A percentile compares a stretch with the other conserved stretches of the same genome.
phyloP scores from a whole-genome alignment of 208 protist genomes.

The Trypanosomatidae sp. region DNA sequence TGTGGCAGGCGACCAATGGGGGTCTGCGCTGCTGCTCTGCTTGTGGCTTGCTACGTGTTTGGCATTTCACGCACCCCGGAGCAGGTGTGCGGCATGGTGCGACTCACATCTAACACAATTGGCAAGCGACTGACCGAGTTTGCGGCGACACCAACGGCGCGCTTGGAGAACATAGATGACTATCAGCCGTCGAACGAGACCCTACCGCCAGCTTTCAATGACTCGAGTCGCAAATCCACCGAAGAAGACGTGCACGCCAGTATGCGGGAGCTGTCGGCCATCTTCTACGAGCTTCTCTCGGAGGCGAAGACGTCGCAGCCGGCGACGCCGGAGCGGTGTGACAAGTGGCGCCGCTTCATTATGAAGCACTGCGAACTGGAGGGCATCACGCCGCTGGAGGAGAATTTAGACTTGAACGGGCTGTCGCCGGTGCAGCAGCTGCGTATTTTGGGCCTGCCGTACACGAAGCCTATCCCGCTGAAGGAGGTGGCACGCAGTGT shows the following conservation, averaged over 20 bases:
- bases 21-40: slow-evolving; percentile 86
- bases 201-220: slow-evolving; percentile 73
- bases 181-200: slow-evolving; percentile 62
- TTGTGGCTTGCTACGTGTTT: slow-evolving; percentile 89
- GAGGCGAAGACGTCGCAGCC: slow-evolving; percentile 81
- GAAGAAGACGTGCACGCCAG: slow-evolving; percentile 68
- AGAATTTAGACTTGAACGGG: slow-evolving; percentile 53
- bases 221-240: slow-evolving; percentile 41
- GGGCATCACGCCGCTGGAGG: slow-evolving; percentile 45
- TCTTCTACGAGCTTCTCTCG: slow-evolving; percentile 86
- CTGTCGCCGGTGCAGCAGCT: slow-evolving; percentile 77
- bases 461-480: slow-evolving; percentile 72
- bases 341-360: slow-evolving; percentile 81
- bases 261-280: slow-evolving; percentile 73
- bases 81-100: slow-evolving; percentile 88
- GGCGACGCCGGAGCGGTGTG: slow-evolving; percentile 70
- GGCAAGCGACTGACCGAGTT: slow-evolving; percentile 84
- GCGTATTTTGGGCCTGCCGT: slow-evolving; percentile 74
- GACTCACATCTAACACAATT: slow-evolving; percentile 83
- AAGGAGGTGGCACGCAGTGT: slow-evolving; percentile 63
- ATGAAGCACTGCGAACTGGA: slow-evolving; percentile 73
- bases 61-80: slow-evolving; percentile 73
- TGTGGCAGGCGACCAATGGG: slow-evolving; percentile 88
- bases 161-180: slow-evolving; percentile 74
- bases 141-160: slow-evolving; percentile 65